Evolutionary conservation across 352 stramenopile species (phyloP).

Genomic region (Globisporangium viniferum): DNA sequence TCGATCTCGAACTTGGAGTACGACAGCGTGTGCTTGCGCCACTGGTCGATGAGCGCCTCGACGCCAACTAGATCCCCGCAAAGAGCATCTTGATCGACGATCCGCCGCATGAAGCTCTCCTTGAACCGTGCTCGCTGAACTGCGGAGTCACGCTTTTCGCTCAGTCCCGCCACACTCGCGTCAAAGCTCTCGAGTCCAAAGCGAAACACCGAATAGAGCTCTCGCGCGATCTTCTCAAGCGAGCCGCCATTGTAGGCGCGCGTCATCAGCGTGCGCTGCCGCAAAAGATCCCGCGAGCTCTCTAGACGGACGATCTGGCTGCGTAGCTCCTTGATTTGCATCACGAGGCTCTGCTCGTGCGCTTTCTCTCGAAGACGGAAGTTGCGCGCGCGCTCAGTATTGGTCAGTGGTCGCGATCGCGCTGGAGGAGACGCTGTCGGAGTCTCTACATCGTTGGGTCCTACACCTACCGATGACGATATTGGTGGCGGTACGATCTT

Average conservation of each 20-base stretch:
- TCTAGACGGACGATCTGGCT: neutral
- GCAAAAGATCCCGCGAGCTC: neutral
- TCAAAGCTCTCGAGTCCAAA: constrained; percentile 1
- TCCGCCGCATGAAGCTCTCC: constrained; percentile 1
- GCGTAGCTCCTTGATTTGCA: neutral
- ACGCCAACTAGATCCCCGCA: constrained; percentile 2
- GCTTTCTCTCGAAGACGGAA: neutral
- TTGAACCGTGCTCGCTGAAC: neutral
- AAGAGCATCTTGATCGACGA: neutral
- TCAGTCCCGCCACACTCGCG: neutral
- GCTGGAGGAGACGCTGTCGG: no score
- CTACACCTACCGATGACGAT: no score
- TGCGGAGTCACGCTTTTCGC: no score
- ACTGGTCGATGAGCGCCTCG: constrained; percentile 7
- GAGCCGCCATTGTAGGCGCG: neutral
- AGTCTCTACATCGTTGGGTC: no score
- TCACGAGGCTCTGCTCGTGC: neutral
- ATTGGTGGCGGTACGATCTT: no score
- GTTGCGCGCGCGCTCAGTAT: neutral
- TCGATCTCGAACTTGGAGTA: constrained; percentile 7
- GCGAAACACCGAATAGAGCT: neutral
- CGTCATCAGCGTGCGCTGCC: neutral
- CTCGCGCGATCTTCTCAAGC: neutral
- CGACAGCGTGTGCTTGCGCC: constrained; percentile 7
- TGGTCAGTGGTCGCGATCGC: neutral